Base-by-base conservation (phyloP, 352 stramenopile genomes). In the Pythium apleroticum region DNA sequence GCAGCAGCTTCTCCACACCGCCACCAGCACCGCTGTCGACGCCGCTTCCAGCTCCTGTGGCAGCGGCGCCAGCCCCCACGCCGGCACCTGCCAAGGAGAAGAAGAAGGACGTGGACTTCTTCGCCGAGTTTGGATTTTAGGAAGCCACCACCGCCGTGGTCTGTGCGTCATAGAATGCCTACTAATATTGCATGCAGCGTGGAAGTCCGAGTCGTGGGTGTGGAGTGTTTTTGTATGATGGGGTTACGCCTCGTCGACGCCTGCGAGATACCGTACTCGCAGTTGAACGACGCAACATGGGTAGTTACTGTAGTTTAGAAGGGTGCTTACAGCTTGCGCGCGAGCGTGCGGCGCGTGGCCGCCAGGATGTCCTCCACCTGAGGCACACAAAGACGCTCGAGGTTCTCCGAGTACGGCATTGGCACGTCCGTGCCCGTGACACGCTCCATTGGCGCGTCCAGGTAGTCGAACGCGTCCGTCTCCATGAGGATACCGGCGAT, bases 401-500 rank as follows among this genome's bases (percentile, higher is more conserved):
- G 82, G 78, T 98, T 98, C 20, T 91, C 90, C 19, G 97, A 93
- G 85, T 99, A 99, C 45, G 98, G 95, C 97, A 99, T 99, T 33
- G 98, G 98, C 62, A 99, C 95, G 78, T 99, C 98, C 33, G 97
- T 98, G 72, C 96, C 93, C 27, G 96, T 99, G 61, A 99, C 93
- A 63, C 98, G 89, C 78, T 99, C 95, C 52, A 99, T 76, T 8
- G 98, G 98, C 22, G 98, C 97, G 81, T 99, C 97, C 69, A 99
- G 82, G 83, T 98, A 99, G 84, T 99, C 98, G 70, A 99, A 99
- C 28, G 91, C 95, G 28, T 98, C 96, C 53, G 97, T 97, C 84
- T 99, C 97, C 89, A 98, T 98, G 72, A 99, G 80, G 48, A 99
- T 90, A n/a, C 94, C 96, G 56, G 91, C 92, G 71, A 99, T 99